A percentile compares a stretch with the other conserved stretches of the same genome.
These are phyloP conservation scores for Nemania abortiva DNA, from an alignment of 2,329 filamentous ascomycete species.

Conservation along the genomic window DNA sequence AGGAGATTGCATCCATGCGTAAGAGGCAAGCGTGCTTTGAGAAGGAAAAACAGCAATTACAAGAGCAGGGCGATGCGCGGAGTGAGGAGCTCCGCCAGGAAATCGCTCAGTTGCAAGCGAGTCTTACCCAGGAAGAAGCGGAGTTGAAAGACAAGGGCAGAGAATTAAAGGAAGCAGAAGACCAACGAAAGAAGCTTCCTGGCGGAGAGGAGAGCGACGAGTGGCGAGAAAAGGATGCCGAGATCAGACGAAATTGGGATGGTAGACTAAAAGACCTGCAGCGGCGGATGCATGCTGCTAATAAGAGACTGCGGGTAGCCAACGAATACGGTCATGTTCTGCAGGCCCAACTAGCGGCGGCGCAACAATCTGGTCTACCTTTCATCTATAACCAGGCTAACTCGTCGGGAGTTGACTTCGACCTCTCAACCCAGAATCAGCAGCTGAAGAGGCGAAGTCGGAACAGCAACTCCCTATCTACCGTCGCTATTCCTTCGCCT, in stretches of 20 bases:
- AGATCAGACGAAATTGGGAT: constrained; percentile 69
- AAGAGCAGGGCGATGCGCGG: constrained; percentile 64
- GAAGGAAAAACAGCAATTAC: constrained; percentile 64
- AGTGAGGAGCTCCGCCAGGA: constrained; percentile 65
- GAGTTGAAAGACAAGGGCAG: constrained; percentile 78
- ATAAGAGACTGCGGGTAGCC: constrained; percentile 60
- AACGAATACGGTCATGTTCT: constrained; percentile 62
- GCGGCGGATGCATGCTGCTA: constrained; percentile 60
- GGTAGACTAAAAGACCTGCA: constrained; percentile 66
- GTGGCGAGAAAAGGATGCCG: constrained; percentile 63
- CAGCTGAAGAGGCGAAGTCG: constrained; percentile 62
- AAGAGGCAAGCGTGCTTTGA: constrained; percentile 67
- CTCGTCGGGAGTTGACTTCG: constrained; percentile 62
- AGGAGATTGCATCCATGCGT: constrained; percentile 71
- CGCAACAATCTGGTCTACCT: constrained; percentile 57
- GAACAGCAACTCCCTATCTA: constrained; percentile 62
- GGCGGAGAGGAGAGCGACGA: constrained; percentile 72
- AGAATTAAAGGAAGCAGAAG: constrained; percentile 79
- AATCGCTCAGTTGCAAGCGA: constrained; percentile 72
- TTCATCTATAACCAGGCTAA: constrained; percentile 61
- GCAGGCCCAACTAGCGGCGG: constrained; percentile 59
- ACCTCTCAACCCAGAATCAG: constrained; percentile 56
- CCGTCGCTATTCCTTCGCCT: constrained; percentile 57
- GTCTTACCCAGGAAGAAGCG: constrained; percentile 74
- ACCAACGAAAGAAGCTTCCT: constrained; percentile 72